Base-by-base conservation (phyloP, 2,329 filamentous ascomycete genomes). In the Aspergillus persii region DNA sequence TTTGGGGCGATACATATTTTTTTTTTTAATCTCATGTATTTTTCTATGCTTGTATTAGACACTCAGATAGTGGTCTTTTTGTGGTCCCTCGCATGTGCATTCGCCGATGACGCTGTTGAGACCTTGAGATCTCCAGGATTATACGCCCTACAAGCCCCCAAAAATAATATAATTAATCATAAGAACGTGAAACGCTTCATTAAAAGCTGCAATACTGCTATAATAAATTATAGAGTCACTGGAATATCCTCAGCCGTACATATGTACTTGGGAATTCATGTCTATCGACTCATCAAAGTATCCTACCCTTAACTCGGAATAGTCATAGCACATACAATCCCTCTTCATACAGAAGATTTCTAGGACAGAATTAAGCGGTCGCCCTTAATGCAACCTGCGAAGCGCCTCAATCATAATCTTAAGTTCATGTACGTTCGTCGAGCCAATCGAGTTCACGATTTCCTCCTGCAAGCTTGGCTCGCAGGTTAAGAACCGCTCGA, bases 401-500 rank as follows among this genome's bases (percentile, higher is more conserved):
- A 87, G 64, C 3, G 76, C 78, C 67, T 86, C 84, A 15, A 86
- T 81, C 83, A 79, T 86, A 72, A 74, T 88, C 82, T 63, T 91
- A 74, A 79, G 80, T 84, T 62, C 56, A 80, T 89, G 64, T 83
- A 81, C 52, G 79, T 86, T 72, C 79, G 86, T 53, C 77, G 72
- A 65, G 77, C 79, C 75, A 58, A 86, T 66, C 1, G 80, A 80
- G 23, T 78, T 70, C 7, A 84, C 77, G 57, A 86, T 81, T 66
- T 80, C 78, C 61, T 79, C 76, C 69, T 88, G 85, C 60, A 82
- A 67, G 4, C 80, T 79, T 57, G 88, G 86, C 50, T 84, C 81
- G 63, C 90, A 79, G 63, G 92, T 88, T 65, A 98, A 75, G 71
- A 97, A 97, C 54, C 86, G 77, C 77, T 98, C 94, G 11, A 99